Percentiles rank a stretch among this genome's conserved stretches.
These are phyloP conservation scores for Tuber calosporum DNA, from an alignment of 495 filamentous ascomycete genomes.

Conservation along the genomic window DNA sequence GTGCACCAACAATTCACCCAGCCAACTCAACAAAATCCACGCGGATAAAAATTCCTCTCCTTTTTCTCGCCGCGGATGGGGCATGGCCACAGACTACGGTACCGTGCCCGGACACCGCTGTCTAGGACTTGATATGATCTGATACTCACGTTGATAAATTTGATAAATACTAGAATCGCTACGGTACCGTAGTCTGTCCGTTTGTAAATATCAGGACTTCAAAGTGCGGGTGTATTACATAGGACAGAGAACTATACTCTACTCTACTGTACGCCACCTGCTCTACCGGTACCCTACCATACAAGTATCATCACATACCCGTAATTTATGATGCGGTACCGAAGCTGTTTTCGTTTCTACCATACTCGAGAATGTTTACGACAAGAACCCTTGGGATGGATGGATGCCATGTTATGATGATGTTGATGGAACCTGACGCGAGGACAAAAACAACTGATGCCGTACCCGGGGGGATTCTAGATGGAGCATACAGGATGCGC, in stretches of 20 bases:
- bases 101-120: not conserved
- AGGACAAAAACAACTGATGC: not conserved
- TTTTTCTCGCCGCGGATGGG: not conserved
- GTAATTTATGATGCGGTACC: not conserved
- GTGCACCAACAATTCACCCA: not conserved
- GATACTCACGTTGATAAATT: too few relatives aligned
- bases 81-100: too few relatives aligned
- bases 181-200: too few relatives aligned
- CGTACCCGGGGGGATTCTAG: not conserved
- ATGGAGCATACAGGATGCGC: not conserved
- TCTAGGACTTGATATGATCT: not conserved
- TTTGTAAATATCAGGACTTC: not conserved
- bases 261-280: too few relatives aligned
- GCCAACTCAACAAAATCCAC: not conserved
- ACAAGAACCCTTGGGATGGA: too few relatives aligned
- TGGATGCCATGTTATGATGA: not conserved
- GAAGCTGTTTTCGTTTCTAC: not conserved
- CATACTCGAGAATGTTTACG: too few relatives aligned
- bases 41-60: too few relatives aligned
- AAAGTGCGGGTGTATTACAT: too few relatives aligned
- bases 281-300: not conserved
- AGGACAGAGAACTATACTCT: too few relatives aligned
- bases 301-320: not conserved
- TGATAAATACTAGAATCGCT: too few relatives aligned
- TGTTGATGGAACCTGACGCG: not conserved